Evolutionary conservation across 2,329 filamentous ascomycete species (phyloP).

Genomic region (Ophiosphaerella korrae): DNA sequence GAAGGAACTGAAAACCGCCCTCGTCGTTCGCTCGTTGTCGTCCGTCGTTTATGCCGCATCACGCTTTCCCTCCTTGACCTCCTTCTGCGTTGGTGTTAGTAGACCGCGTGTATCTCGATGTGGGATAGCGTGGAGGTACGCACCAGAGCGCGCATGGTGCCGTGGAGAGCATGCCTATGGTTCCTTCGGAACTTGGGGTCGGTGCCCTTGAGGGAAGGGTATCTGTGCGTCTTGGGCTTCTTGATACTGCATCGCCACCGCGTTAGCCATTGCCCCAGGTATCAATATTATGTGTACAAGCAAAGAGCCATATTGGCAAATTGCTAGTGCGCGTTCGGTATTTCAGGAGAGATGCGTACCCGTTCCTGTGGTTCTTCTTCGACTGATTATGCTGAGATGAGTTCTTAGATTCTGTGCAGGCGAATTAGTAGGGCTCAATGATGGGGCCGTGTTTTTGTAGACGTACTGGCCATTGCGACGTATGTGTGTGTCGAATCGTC

Average conservation of each 20-base stretch:
- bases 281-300: neutral
- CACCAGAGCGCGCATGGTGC: slow-evolving; percentile 97
- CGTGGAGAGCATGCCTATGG: slow-evolving; percentile 99
- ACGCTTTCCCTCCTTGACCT: slow-evolving; percentile 94
- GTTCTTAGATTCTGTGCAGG: slow-evolving; percentile 91
- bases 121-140: slow-evolving; percentile 46
- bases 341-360: slow-evolving; percentile 65
- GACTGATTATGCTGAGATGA: slow-evolving; percentile 98
- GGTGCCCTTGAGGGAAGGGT: slow-evolving; percentile 97
- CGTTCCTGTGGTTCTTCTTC: slow-evolving; percentile 99
- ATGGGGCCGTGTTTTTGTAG: neutral
- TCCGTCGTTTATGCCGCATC: slow-evolving; percentile 72
- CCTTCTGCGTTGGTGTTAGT: slow-evolving; percentile 71
- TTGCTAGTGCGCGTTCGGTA: slow-evolving; percentile 16
- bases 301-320: neutral
- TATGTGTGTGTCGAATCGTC: slow-evolving; percentile 43
- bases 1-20: slow-evolving; percentile 45
- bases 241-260: slow-evolving; percentile 75
- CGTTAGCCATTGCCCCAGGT: slow-evolving; percentile 22
- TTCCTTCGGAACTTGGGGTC: slow-evolving; percentile 99
- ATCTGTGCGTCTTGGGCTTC: slow-evolving; percentile 99
- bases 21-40: slow-evolving; percentile 38
- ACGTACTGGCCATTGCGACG: slow-evolving; percentile 74
- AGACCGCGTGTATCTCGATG: neutral
- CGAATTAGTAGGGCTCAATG: slow-evolving; percentile 16